Evolutionary conservation across 2,329 filamentous ascomycete species (phyloP).

Genomic region (Trichoderma sp.): DNA sequence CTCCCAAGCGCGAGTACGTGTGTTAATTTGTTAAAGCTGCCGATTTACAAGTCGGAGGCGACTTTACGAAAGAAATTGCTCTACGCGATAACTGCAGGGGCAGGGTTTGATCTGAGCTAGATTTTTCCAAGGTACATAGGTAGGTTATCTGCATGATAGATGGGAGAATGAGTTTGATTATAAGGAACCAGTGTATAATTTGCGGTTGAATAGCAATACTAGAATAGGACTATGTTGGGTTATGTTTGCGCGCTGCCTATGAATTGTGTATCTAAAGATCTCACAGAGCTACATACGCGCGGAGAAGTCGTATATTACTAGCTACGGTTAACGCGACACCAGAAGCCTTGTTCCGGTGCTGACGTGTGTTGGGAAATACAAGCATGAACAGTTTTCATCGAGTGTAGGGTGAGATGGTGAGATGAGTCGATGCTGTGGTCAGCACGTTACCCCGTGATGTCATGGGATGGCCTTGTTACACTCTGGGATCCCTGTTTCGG

Average conservation of each 20-base stretch:
- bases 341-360: not conserved
- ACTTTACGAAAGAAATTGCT: slow-evolving; percentile 75
- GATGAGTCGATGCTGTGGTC: not conserved
- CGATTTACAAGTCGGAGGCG: slow-evolving; percentile 66
- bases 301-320: not conserved
- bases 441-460: not conserved
- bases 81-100: slow-evolving; percentile 84
- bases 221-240: not conserved
- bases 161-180: not conserved
- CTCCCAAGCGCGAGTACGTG: slow-evolving; percentile 94
- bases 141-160: slow-evolving; percentile 1
- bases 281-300: not conserved
- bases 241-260: not conserved
- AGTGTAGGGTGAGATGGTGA: not conserved
- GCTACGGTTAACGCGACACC: not conserved
- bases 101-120: slow-evolving; percentile 81
- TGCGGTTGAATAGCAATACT: not conserved
- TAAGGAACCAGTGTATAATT: not conserved
- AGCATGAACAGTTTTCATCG: not conserved
- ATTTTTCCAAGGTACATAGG: not conserved
- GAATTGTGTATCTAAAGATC: not conserved
- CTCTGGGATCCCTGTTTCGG: not conserved
- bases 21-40: slow-evolving; percentile 90
- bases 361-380: not conserved
- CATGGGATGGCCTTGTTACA: not conserved